phyloP scores from a whole-genome alignment of 441 rosid species.

The Aquilaria agallochum region DNA sequence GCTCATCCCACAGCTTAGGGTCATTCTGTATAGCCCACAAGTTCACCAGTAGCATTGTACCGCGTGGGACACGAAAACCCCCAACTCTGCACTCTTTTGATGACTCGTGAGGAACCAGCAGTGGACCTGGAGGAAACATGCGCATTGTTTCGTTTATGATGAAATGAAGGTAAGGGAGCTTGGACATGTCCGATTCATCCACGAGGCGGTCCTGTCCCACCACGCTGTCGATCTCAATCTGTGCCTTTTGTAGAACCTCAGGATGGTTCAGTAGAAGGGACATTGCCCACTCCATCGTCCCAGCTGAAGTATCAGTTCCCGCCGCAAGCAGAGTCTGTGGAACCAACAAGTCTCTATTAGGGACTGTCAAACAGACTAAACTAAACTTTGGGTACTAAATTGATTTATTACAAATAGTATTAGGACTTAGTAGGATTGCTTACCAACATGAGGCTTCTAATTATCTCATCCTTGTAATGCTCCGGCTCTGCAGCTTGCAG shows the following conservation, averaged over 20 bases:
- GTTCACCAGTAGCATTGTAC: constrained; percentile 24
- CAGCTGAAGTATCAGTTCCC: constrained; percentile 15
- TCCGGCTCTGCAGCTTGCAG: constrained; percentile 21
- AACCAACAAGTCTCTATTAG: background rate
- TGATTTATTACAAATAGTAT: background rate
- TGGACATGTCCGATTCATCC: constrained; percentile 21
- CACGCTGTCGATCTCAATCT: constrained; percentile 17
- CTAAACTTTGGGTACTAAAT: too few relatives aligned
- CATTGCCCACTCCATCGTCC: constrained; percentile 33
- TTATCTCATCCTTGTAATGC: constrained; percentile 18
- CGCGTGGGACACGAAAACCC: constrained; percentile 18
- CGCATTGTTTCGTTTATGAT: constrained; percentile 21
- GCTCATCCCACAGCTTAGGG: constrained; percentile 26
- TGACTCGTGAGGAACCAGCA: constrained; percentile 21
- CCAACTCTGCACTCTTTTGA: constrained; percentile 23
- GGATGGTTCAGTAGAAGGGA: constrained; percentile 27
- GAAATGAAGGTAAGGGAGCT: constrained; percentile 23
- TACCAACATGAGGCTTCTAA: constrained; percentile 17
- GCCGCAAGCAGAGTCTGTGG: constrained; percentile 3
- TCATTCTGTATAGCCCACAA: constrained; percentile 24
- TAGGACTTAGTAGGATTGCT: background rate
- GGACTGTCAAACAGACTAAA: too few relatives aligned
- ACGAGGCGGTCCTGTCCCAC: constrained; percentile 21
- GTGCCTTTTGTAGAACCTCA: constrained; percentile 19
- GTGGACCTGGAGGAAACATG: constrained; percentile 18